Evolutionary conservation across 257 asterid species (phyloP), one percentile per base, ranked within the genome.

Genomic region (Nyctanthes arbortristis): DNA sequence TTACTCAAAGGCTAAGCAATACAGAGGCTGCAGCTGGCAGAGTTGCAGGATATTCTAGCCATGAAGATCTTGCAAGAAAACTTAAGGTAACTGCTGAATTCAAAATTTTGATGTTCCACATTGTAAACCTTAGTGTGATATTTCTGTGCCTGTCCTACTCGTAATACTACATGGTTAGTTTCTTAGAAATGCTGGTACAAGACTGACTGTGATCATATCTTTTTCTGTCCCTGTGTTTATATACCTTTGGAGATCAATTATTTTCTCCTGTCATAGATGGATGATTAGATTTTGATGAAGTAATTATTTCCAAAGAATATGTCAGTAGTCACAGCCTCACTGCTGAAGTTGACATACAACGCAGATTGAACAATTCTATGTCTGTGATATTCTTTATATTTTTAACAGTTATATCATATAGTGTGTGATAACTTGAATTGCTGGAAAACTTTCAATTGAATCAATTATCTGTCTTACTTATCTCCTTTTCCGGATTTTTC

Each of bases 51-150:
- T 64, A 81, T 71, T 91, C 80, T 74, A 88, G 89, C 78, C 97
- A 88, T 66, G 95, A 84, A 68, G 95, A 88, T 75, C 96, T 88
- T 78, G 97, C 95, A 25, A 88, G 84, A 83, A 88, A 80, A 74
- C 92, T 88, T 66, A 87, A 84, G 92, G 97, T 88, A 54, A 65
- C 16, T 35, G n/a, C 22, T 34, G 10, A 20, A 52, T 22, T 2
- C 31, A 52, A 5, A 52, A 52, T 20, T 22, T 24, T 52, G 30
- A 24, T 52, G 16, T 8, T 30, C 10, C 58, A 20, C 13, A 29
- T 4, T 43, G 54, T 43, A 43, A 43, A 43, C 22, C 54, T 4
- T 43, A 43, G 24, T 43, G 54, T 24, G n/a, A 43, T 43, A 43
- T 49, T 49, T 49, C 29, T 20, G 58, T 49, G 14, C 4, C 4